These are phyloP conservation scores for Paracorniculantispora psalliotae DNA, from an alignment of 2,329 filamentous ascomycete species.

Conservation along the genomic window DNA sequence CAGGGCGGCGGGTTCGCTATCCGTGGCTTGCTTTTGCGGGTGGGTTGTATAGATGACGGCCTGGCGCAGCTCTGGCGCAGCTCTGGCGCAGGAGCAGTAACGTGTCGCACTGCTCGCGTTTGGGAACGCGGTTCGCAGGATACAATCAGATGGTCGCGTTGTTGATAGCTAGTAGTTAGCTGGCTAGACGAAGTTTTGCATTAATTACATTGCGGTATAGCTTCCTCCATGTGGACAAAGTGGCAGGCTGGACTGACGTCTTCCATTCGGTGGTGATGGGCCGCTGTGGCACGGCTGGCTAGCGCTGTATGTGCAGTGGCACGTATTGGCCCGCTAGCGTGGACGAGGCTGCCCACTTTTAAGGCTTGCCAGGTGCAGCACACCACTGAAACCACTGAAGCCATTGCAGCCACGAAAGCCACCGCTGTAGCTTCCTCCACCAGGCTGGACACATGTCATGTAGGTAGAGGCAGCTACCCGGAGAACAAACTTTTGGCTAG, in stretches of 20 bases:
- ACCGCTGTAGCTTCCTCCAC: not conserved
- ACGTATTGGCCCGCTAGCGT: not conserved
- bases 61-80: not conserved
- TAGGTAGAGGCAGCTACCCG: too few species aligned
- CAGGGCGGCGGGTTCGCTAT: not conserved
- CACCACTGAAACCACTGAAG: not conserved
- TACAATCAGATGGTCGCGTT: too few species aligned
- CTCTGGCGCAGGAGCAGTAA: too few species aligned
- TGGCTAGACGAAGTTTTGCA: too few species aligned
- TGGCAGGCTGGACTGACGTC: not conserved
- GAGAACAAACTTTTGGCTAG: too few species aligned
- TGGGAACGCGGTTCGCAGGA: too few species aligned
- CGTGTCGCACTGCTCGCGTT: too few species aligned
- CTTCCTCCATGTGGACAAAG: too few species aligned
- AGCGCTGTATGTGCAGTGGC: not conserved
- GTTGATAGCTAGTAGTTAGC: not conserved
- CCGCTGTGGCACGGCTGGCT: not conserved
- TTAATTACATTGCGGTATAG: too few species aligned
- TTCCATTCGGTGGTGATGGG: not conserved
- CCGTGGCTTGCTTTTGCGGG: not conserved
- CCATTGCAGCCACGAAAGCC: not conserved
- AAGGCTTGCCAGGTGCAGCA: not conserved
- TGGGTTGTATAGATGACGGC: not conserved
- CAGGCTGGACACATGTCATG: too few species aligned
- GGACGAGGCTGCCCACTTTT: not conserved